Conservation (phyloP, 140 eudicot species). For the Flaveria floridana region DNA sequence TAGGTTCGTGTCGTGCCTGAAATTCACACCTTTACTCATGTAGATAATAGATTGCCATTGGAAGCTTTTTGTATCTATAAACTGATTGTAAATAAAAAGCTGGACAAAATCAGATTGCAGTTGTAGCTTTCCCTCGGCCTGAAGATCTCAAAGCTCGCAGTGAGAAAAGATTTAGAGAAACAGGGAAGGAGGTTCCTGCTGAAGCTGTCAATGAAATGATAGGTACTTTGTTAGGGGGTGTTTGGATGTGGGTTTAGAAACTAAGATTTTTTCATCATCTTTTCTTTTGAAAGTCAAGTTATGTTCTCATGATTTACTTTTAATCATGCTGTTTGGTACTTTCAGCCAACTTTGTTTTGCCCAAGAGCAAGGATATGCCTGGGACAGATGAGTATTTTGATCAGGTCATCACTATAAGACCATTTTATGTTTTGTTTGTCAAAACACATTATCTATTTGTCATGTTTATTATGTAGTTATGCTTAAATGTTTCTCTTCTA, state of each 20-base stretch:
- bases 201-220: conserved; percentile 62
- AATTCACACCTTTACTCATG: background rate
- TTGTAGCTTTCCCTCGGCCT: conserved; percentile 58
- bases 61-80: background rate
- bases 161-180: conserved; percentile 60
- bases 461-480: background rate
- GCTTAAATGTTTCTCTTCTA: background rate
- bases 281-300: background rate
- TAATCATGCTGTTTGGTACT: conserved; percentile 13
- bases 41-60: background rate
- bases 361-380: conserved; percentile 64
- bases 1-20: background rate
- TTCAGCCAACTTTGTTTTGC: conserved; percentile 64
- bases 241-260: conserved; percentile 10
- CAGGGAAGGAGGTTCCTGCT: conserved; percentile 64
- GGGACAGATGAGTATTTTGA: conserved; percentile 68
- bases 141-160: conserved; percentile 57
- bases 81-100: conserved; percentile 14
- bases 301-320: conserved; percentile 4
- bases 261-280: conserved; percentile 15
- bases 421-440: background rate
- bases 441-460: background rate
- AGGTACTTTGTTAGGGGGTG: conserved; percentile 42
- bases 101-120: conserved; percentile 53
- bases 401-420: conserved; percentile 41